phyloP scores from a whole-genome alignment of 495 filamentous ascomycete species.

The Neurospora tetraspora region DNA sequence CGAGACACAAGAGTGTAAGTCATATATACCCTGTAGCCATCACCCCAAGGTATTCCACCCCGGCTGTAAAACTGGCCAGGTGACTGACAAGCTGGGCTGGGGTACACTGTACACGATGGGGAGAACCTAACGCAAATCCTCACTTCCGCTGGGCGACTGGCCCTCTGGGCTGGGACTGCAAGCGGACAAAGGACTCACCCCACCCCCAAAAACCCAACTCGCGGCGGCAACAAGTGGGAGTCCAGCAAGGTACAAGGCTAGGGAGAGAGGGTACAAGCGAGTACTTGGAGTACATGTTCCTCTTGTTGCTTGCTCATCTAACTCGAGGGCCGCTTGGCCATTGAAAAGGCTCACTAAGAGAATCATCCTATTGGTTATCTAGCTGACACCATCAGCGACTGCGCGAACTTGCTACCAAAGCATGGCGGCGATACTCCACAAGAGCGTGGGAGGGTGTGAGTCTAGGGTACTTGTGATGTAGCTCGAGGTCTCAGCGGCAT shows the following conservation, averaged over 20 bases:
- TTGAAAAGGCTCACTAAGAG: slow-evolving; percentile 17
- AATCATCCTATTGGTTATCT: slow-evolving; percentile 19
- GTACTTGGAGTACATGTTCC: background rate
- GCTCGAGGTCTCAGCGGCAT: slow-evolving; percentile 5
- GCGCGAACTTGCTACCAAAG: slow-evolving; percentile 2
- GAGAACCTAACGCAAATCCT: background rate
- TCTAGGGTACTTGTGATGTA: slow-evolving; percentile 4
- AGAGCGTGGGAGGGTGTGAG: slow-evolving; percentile 11
- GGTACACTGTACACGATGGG: background rate
- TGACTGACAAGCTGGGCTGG: background rate
- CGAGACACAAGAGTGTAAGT: background rate
- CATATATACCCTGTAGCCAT: background rate
- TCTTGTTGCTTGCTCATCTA: background rate
- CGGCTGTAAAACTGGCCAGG: background rate
- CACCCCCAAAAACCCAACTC: background rate
- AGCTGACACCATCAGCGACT: background rate
- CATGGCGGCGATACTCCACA: slow-evolving; percentile 19
- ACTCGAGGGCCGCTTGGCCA: slow-evolving; percentile 3
- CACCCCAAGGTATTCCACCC: background rate
- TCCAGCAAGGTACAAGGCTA: background rate
- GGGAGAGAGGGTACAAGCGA: background rate
- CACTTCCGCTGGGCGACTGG: background rate
- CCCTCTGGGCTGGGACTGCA: background rate
- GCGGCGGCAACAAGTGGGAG: background rate
- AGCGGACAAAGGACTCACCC: background rate